Evolutionary conservation across 371 early-diverging fungal species (phyloP).

Genomic region (Gilbertella persicaria): DNA sequence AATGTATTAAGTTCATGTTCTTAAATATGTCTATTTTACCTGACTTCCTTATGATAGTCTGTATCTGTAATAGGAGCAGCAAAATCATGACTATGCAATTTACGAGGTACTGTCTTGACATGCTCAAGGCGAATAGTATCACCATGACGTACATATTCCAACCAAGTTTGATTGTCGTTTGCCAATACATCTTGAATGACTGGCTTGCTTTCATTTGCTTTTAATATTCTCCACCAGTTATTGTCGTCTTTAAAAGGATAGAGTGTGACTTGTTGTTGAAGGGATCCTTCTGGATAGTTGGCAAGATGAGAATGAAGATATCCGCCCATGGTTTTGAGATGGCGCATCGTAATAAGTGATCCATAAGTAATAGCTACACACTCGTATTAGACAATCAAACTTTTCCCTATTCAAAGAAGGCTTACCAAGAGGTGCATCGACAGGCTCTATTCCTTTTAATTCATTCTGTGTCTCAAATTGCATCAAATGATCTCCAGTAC

Average conservation of each 20-base stretch:
- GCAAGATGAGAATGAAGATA: constrained; percentile 91
- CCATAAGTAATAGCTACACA: constrained; percentile 75
- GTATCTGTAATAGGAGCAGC: constrained; percentile 81
- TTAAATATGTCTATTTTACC: constrained; percentile 43
- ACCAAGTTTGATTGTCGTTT: constrained; percentile 37
- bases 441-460: constrained; percentile 71
- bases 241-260: constrained; percentile 88
- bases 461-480: constrained; percentile 86
- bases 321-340: constrained; percentile 72
- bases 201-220: constrained; percentile 30
- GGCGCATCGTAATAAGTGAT: constrained; percentile 74
- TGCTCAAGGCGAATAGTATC: constrained; percentile 65
- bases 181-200: constrained; percentile 26
- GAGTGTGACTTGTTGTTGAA: constrained; percentile 94
- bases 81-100: constrained; percentile 47
- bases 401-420: not conserved
- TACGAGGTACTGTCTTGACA: constrained; percentile 45
- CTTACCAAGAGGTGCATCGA: constrained; percentile 42
- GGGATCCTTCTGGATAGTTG: constrained; percentile 80
- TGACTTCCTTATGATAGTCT: constrained; percentile 89
- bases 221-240: constrained; percentile 81
- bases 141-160: constrained; percentile 55
- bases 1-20: not conserved
- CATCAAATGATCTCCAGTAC: constrained; percentile 94
- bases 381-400: not conserved